phyloP scores from a whole-genome alignment of 1,139 yeast genomes.

The Blastobotrys arbuscula region DNA sequence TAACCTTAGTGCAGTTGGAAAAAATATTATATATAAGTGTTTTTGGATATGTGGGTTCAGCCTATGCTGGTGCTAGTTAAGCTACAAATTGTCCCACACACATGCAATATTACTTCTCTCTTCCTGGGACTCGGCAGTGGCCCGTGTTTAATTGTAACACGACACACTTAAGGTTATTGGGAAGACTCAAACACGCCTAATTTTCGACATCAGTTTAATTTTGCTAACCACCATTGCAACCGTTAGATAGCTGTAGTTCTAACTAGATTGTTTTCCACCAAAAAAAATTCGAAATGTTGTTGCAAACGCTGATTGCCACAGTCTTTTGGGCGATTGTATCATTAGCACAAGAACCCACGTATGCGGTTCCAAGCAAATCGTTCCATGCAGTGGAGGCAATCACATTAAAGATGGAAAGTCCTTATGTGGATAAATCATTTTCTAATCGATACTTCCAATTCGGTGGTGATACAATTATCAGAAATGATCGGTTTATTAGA shows the following conservation, averaged over 20 bases:
- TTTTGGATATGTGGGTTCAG: no score
- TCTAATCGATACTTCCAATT: slow-evolving; percentile 34
- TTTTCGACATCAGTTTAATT: not conserved
- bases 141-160: not conserved
- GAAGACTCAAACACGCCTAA: no score
- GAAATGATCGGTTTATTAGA: slow-evolving; percentile 33
- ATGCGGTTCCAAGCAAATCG: not conserved
- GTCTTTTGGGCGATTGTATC: not conserved
- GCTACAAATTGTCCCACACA: no score
- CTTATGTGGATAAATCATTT: slow-evolving; percentile 13
- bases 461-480: slow-evolving; percentile 36
- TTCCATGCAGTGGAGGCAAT: slow-evolving; percentile 7
- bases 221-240: not conserved
- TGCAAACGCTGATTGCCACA: not conserved
- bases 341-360: not conserved
- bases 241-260: not conserved
- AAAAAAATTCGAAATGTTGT: not conserved
- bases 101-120: no score
- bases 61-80: no score
- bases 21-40: no score
- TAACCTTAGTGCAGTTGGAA: no score
- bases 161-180: no score
- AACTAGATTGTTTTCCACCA: not conserved
- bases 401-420: slow-evolving; percentile 8
- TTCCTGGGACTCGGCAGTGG: not conserved